Base-by-base conservation (phyloP, 2,329 filamentous ascomycete species). In the Penicillium sumatraense region DNA sequence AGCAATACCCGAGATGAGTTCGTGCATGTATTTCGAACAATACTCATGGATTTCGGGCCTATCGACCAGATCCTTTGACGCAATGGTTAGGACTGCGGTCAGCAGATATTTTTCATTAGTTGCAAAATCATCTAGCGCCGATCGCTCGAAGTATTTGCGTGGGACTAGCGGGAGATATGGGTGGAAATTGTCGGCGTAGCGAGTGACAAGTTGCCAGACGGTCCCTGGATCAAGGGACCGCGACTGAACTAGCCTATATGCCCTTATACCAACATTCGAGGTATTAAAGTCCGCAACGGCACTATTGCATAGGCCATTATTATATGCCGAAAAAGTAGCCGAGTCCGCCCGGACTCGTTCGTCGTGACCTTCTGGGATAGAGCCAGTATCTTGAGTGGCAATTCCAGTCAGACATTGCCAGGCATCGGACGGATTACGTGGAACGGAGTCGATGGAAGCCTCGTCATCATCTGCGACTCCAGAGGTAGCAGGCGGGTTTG, bases 91-190 rank as follows among this genome's bases (percentile, higher is more conserved):
- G 2, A 90, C 84, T 0, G 88, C 87, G 0, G 88, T 90, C 14
- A 90, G 78, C 0, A 91, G 77, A 65, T 90, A 85, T 26, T 83
- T 85, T 65, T 90, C 87, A 24, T 83, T 81, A 2, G 79, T 77
- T 5, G 85, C 83, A 58, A 85, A 84, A 16, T 80, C 75, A 23
- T 82, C 75, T 9, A 89, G 71, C 53, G 81, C 75, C 13, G 75
- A 69, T 35, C 80, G 76, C 57, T 85, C 78, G 59, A 88, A 83
- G 40, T 86, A 83, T 59, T 82, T 80, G 33, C 79, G 77, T 9
- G 87, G 85, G 0, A 88, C 87, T 23, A 91, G 75, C 0, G 88
- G 88, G 53, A 89, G 88, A 73, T 87, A 90, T 0, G 86, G 85
- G 64, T 90, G 87, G 61, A 88, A 90, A 57, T 85, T 80, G 54